Evolutionary conservation across 495 filamentous ascomycete species (phyloP), one percentile per base, ranked within the genome.

Genomic region (Penicillium paradoxum): DNA sequence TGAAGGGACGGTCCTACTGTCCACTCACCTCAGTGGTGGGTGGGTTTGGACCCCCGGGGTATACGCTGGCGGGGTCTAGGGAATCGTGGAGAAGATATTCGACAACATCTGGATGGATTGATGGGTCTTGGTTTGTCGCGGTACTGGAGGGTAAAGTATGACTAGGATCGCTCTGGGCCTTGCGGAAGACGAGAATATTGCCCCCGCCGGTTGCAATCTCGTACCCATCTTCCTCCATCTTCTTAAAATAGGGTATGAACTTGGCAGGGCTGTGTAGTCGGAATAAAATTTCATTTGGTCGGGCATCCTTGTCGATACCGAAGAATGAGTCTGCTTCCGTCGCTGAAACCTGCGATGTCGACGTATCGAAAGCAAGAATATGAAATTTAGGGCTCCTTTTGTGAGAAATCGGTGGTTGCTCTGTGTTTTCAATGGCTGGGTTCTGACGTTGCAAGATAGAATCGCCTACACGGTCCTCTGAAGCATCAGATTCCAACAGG

Each of bases 101-200:
- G n/a, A 54, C 52, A 30, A 50, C 42, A 0, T 65, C 42, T 27
- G 56, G 17, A 18, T 69, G 41, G 30, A 51, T 18, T 4, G 36
- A 14, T 18, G 44, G 14, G 18, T 47, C 42, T 37, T 53, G 49
- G 19, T 56, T 44, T 29, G 33, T 51, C 13, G 56, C 47, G 10
- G 56, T 51, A n/a, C 60, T 30, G 1, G 50, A n/a, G 15, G 45
- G 46, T 24, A 55, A 22, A 7, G 14, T 50, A 8, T 33, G 6
- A 36, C 52, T 29, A 19, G 21, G 8, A 18, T 38, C 47, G 9
- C 70, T 70, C 13, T 71, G 64, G 11, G 77, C 67, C 59, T 88
- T 86, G 51, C 80, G 80, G 59, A 91, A 90, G 0, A 93, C 80
- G 15, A 91, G 75, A 7, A 91, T 75, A 60, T 91, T 80, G 5